Evolutionary conservation across 768 basidiomycete genomes (phyloP), one percentile per base, ranked within the genome.

Genomic region (Hypholoma fasciculare): DNA sequence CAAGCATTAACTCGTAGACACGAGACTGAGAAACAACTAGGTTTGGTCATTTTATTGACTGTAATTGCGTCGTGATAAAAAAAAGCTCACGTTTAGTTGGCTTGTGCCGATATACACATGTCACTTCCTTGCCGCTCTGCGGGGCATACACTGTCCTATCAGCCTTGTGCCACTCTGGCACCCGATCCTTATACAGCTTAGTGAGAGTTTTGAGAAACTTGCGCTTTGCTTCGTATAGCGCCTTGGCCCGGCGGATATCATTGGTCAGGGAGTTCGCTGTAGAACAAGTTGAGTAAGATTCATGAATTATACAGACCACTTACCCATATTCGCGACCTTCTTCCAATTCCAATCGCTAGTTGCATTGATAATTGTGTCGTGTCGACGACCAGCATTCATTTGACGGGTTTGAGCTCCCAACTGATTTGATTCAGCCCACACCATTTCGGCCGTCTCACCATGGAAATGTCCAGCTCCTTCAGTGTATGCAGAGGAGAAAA

Each of bases 331-430:
- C 1, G 55, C 20, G 0, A 51, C 61, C 36, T 70, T 70, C 52
- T 61, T 64, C 57, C 56, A 69, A 44, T 70, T 70, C 70, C 69
- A 71, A 47, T 69, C 48, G 1, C 19, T 40, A 36, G 62, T 54
- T n/a, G 64, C 62, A 39, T 59, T 63, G n/a, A 62, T 68, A 2
- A 67, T 42, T 7, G 59, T 62, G 26, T 72, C 71, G 5, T 70
- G 66, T 11, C 69, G 62, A 58, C 71, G 63, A 0, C 72, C 71
- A 13, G 61, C 54, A 37, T 65, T 69, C 73, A 73, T 73, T 40
- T 73, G 70, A 0, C 64, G 59, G 0, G 62, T 64, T 19, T 65
- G 64, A 2, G 55, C 46, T 0, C 59, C 67, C 2, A 68, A 53
- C 14, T 62, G 61, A 48, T 73, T 72, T 0, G 52, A 14, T 27